phyloP scores from a whole-genome alignment of 176 grass and related monocot species.

The Alloteropsis semialata region DNA sequence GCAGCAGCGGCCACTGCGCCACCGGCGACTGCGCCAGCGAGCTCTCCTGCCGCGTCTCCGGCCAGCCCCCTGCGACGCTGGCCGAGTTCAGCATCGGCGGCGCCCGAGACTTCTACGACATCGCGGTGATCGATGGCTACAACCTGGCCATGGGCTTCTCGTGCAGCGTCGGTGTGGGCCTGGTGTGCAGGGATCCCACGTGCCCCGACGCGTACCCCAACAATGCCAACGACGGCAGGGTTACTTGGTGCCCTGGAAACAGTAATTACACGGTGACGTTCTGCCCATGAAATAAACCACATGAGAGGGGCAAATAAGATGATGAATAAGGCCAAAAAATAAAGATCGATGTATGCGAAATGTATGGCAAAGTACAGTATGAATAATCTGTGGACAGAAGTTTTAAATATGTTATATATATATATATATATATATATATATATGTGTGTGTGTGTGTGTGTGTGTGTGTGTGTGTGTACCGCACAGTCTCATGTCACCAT shows the following conservation, averaged over 20 bases:
- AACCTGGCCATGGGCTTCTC: not conserved
- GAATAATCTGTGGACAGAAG: too few relatives aligned
- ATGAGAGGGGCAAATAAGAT: too few relatives aligned
- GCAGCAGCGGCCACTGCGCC: not conserved
- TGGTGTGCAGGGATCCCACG: not conserved
- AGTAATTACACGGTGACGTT: conserved; percentile 12
- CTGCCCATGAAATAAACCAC: not conserved
- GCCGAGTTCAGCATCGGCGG: not conserved
- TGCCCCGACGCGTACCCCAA: not conserved
- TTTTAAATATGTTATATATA: too few relatives aligned
- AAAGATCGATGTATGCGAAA: too few relatives aligned
- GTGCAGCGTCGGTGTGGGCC: not conserved
- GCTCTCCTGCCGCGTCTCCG: not conserved
- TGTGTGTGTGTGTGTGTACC: too few relatives aligned
- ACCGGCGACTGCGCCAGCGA: not conserved
- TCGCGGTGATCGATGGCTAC: not conserved
- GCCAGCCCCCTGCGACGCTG: not conserved
- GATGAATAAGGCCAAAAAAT: too few relatives aligned
- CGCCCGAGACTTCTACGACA: not conserved
- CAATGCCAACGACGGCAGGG: not conserved
- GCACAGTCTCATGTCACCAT: too few relatives aligned
- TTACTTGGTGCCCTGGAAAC: not conserved
- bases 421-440: too few relatives aligned
- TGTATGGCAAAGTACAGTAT: too few relatives aligned
- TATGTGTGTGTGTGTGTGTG: too few relatives aligned